These are phyloP conservation scores for Pyrenopolyporus hunteri DNA, from an alignment of 495 filamentous ascomycete genomes.

Conservation along the genomic window DNA sequence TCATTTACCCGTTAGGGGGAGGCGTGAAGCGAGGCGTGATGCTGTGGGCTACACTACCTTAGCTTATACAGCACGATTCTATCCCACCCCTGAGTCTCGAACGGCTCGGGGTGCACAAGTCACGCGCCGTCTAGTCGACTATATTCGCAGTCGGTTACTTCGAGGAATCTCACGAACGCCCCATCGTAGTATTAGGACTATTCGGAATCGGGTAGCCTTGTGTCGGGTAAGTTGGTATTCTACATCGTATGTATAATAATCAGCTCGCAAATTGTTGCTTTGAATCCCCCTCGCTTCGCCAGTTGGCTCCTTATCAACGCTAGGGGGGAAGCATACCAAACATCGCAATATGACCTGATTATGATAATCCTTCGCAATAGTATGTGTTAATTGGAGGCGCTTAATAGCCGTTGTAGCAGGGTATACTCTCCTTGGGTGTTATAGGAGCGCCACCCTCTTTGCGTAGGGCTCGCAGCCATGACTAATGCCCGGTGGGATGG, in stretches of 20 bases:
- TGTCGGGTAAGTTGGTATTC: not conserved
- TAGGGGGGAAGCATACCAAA: not conserved
- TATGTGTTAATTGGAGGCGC: conserved; percentile 17
- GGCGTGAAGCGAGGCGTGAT: conserved; percentile 8
- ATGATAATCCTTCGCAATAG: conserved; percentile 11
- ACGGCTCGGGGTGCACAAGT: conserved; percentile 5
- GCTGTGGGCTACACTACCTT: conserved; percentile 27
- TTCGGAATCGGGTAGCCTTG: conserved; percentile 6
- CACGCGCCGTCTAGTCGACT: conserved; percentile 9
- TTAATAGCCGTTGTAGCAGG: not conserved
- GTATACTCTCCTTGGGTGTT: not conserved
- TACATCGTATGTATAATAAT: not conserved
- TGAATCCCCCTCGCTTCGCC: not conserved
- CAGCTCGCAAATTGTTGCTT: conserved; percentile 26
- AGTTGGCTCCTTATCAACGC: conserved; percentile 12
- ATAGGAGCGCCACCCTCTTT: not conserved
- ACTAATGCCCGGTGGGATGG: conserved; percentile 2
- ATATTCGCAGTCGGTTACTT: conserved; percentile 4
- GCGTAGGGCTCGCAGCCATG: not conserved
- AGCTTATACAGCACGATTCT: conserved; percentile 8
- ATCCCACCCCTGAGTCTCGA: not conserved
- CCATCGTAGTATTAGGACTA: conserved; percentile 12
- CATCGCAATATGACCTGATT: conserved; percentile 23
- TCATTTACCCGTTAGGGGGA: conserved; percentile 22
- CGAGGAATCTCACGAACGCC: conserved; percentile 4